These are phyloP conservation scores for Candida anutae DNA, from an alignment of 1,139 yeast species.

Conservation along the genomic window DNA sequence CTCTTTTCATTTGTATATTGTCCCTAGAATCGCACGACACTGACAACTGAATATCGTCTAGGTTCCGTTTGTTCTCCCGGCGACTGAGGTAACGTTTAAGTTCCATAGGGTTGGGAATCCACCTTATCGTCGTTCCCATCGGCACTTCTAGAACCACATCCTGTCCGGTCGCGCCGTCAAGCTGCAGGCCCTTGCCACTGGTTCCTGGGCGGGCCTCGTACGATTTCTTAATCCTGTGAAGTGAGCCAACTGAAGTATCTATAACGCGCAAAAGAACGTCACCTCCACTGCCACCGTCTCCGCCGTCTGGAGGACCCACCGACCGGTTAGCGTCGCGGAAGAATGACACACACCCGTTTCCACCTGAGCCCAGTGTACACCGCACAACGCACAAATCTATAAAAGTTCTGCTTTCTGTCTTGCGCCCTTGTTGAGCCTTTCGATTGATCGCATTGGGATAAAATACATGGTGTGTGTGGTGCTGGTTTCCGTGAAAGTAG, in stretches of 20 bases:
- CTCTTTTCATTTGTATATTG: slow-evolving; percentile 54
- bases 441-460: slow-evolving; percentile 15
- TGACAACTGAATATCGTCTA: slow-evolving; percentile 22
- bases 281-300: slow-evolving; percentile 96
- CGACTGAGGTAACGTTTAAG: slow-evolving; percentile 28
- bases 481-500: slow-evolving; percentile 36
- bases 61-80: slow-evolving; percentile 15
- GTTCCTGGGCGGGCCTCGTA: slow-evolving; percentile 70
- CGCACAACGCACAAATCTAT: slow-evolving; percentile 61
- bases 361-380: slow-evolving; percentile 78
- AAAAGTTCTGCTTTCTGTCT: slow-evolving; percentile 34
- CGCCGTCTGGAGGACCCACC: slow-evolving; percentile 95
- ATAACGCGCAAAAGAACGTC: slow-evolving; percentile 76
- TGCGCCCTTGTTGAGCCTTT: slow-evolving; percentile 23
- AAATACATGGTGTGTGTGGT: slow-evolving; percentile 36
- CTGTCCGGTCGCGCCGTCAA: slow-evolving; percentile 78
- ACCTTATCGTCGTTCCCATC: slow-evolving; percentile 76
- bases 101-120: slow-evolving; percentile 75
- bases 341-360: slow-evolving; percentile 81
- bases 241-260: slow-evolving; percentile 50
- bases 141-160: slow-evolving; percentile 82
- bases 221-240: slow-evolving; percentile 59
- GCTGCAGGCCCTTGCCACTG: slow-evolving; percentile 64
- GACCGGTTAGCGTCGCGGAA: slow-evolving; percentile 79
- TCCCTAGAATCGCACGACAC: slow-evolving; percentile 17